Evolutionary conservation across 768 basidiomycete genomes (phyloP), one percentile per base, ranked within the genome.

Genomic region (Sporobolomyces roseus): DNA sequence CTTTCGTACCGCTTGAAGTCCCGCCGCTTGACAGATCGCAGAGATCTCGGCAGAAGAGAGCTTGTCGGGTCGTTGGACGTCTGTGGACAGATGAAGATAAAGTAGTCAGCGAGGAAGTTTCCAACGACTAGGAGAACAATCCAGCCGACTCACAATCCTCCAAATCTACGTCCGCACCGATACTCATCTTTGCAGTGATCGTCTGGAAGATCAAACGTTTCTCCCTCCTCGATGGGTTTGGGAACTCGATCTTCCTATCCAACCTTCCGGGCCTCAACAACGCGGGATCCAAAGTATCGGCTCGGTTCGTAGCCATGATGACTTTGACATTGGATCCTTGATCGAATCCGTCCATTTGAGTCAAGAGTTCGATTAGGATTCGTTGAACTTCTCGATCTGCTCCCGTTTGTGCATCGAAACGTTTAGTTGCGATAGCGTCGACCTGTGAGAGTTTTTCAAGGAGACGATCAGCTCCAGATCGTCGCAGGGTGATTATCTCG

Each of bases 341-440:
- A 80, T 99, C 96, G 79, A 99, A 99, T 71, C 96, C 96, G 76
- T 99, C 96, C 96, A 99, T 99, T 77, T 99, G 96, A 78, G 94
- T 98, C 67, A 99, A 83, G 63, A 99, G 81, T 79, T 99, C 96
- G 17, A 99, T 86, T 71, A 99, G 79, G 77, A 99, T 98, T 80
- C 96, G 91, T 79, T 99, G 96, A 7, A 99, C 96, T 81, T 99
- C 96, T 68, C 96, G 85, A 80, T 99, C 96, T 14, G 96, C 96
- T 76, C 96, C 96, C 0, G 96, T 98, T 79, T 99, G 96, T 9
- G 96, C 96, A 77, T 98, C 96, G 80, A 99, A 99, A 77, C 94
- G 92, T 80, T 99, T 99, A 43, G 96, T 98, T 4, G 96, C 96
- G 78, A 99, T 99, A 25, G 96, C 94, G 74, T 99, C 96, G 74